These are phyloP conservation scores for Parasarocladium wereldwijsianum DNA, from an alignment of 2,329 filamentous ascomycete species.

Conservation along the genomic window DNA sequence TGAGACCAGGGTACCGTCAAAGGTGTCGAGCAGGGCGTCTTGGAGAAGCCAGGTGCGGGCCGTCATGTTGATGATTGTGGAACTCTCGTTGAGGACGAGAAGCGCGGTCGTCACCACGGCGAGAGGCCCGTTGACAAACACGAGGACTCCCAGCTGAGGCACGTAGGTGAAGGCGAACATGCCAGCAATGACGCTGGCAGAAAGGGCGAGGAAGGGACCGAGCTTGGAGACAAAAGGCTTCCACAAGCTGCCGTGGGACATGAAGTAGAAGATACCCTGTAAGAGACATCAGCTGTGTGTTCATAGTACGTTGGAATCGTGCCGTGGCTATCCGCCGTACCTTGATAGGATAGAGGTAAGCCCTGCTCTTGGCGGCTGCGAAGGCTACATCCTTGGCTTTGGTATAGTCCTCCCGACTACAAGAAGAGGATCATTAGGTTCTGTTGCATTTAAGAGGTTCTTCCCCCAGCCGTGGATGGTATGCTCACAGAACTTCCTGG, in stretches of 20 bases:
- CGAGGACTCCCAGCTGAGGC: slow-evolving; percentile 69
- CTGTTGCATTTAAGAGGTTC: too few relatives aligned
- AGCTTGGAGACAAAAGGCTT: slow-evolving; percentile 41
- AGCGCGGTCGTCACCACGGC: slow-evolving; percentile 60
- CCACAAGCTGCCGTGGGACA: slow-evolving; percentile 40
- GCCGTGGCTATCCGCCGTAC: slow-evolving; percentile 14
- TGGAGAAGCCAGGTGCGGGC: slow-evolving; percentile 62
- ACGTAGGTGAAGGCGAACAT: slow-evolving; percentile 86
- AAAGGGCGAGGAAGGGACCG: slow-evolving; percentile 51
- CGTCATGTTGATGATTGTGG: slow-evolving; percentile 39
- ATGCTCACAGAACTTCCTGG: slow-evolving; percentile 33
- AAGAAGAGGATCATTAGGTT: not conserved
- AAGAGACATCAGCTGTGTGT: not conserved
- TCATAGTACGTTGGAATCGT: not conserved
- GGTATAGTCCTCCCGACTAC: slow-evolving; percentile 54
- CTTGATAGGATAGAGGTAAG: slow-evolving; percentile 79
- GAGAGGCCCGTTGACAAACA: slow-evolving; percentile 73
- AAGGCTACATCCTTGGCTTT: slow-evolving; percentile 48
- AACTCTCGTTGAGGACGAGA: slow-evolving; percentile 49
- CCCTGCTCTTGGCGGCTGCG: slow-evolving; percentile 58
- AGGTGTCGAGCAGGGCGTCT: slow-evolving; percentile 75
- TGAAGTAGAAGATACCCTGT: slow-evolving; percentile 45
- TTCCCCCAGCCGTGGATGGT: not conserved
- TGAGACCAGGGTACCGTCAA: slow-evolving; percentile 56
- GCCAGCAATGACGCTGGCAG: slow-evolving; percentile 52